These are phyloP conservation scores for Serendipita sp. DNA, from an alignment of 768 basidiomycete species.

Conservation along the genomic window DNA sequence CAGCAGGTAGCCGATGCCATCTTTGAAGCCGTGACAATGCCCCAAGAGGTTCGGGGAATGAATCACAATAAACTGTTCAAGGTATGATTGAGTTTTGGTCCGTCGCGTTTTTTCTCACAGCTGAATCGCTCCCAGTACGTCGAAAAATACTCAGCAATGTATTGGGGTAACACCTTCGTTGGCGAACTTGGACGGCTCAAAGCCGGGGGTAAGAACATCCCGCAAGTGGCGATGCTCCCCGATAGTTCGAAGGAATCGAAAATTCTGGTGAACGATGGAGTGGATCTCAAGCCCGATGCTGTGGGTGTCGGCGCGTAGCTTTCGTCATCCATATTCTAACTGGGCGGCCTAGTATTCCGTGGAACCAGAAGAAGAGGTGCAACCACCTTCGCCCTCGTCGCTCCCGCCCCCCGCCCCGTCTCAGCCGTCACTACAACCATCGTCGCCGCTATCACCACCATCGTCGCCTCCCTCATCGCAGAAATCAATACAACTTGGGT, in stretches of 20 bases:
- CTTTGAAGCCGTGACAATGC: constrained; percentile 85
- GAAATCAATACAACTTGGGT: too few relatives aligned
- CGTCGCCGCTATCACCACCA: too few relatives aligned
- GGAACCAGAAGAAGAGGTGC: neutral
- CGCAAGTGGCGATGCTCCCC: neutral
- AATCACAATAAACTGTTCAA: constrained; percentile 94
- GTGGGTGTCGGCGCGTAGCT: neutral
- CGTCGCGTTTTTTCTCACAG: neutral
- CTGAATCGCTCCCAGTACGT: constrained; percentile 38
- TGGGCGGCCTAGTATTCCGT: too few relatives aligned
- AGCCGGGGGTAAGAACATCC: constrained; percentile 4
- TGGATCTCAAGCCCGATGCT: constrained; percentile 7
- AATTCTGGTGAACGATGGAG: constrained; percentile 4
- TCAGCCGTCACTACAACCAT: neutral
- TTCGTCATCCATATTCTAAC: neutral
- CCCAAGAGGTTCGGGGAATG: constrained; percentile 60
- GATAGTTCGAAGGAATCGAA: neutral
- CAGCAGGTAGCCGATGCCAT: constrained; percentile 97
- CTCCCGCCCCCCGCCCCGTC: neutral
- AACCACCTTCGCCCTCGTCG: neutral
- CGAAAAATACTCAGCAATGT: constrained; percentile 82
- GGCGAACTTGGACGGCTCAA: constrained; percentile 46
- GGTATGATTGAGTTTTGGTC: constrained; percentile 16
- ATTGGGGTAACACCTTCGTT: constrained; percentile 86
- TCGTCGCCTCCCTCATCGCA: too few relatives aligned